Percentiles rank a stretch among this genome's conserved stretches.
Evolutionary conservation across 257 asterid species (phyloP).

Genomic region (Gynochthodes officinalis): DNA sequence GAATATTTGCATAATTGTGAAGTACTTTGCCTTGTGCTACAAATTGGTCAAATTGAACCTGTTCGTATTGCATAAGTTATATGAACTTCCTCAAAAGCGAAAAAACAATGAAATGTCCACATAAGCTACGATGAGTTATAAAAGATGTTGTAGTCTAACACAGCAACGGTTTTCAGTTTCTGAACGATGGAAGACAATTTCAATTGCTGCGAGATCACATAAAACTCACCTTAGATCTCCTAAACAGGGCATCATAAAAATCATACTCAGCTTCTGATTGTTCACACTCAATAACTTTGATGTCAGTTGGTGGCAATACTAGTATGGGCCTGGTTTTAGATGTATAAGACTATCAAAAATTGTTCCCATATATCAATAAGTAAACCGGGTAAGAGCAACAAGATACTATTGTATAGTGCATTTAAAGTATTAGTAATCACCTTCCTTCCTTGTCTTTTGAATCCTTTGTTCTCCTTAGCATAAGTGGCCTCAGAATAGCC

Average conservation of each 20-base stretch:
- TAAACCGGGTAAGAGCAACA: background rate
- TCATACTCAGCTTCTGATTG: slow-evolving; percentile 71
- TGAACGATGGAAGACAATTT: background rate
- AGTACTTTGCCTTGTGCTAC: slow-evolving; percentile 92
- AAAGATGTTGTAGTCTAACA: background rate
- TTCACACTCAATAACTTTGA: slow-evolving; percentile 59
- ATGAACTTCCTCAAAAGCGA: too few relatives aligned
- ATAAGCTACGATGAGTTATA: background rate
- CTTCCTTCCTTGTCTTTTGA: slow-evolving; percentile 79
- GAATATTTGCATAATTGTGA: slow-evolving; percentile 79
- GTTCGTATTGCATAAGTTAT: slow-evolving; percentile 22
- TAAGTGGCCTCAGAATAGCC: slow-evolving; percentile 71
- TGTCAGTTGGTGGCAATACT: slow-evolving; percentile 83
- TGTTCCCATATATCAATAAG: background rate
- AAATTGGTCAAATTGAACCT: slow-evolving; percentile 79
- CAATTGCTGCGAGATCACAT: background rate
- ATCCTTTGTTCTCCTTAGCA: slow-evolving; percentile 90
- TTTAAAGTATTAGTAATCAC: slow-evolving; percentile 22
- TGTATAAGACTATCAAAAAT: slow-evolving; percentile 1
- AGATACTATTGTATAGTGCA: background rate
- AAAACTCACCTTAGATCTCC: slow-evolving; percentile 66
- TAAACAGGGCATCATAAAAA: slow-evolving; percentile 75
- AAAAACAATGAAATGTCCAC: background rate
- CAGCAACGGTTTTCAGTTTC: background rate
- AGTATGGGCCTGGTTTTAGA: slow-evolving; percentile 60